Percentiles rank a stretch among this genome's conserved stretches.
Evolutionary conservation across 2,329 filamentous ascomycete species (phyloP).

Genomic region (Diaporthe caulivora): DNA sequence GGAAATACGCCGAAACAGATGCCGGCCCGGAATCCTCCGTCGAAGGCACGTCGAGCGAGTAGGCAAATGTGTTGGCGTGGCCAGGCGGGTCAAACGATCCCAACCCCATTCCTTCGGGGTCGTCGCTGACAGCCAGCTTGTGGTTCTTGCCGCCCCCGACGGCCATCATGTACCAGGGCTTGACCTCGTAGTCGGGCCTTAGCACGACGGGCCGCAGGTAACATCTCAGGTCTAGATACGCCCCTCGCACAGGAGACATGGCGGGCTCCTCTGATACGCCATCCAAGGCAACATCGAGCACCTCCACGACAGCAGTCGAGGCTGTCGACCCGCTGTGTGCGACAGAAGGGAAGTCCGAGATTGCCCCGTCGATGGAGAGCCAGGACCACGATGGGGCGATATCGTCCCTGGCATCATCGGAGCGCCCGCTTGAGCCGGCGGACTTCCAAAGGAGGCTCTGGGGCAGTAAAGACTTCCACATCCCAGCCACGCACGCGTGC

Average conservation of each 20-base stretch:
- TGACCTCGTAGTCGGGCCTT: background rate
- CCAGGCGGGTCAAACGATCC: background rate
- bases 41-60: background rate
- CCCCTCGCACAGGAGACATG: background rate
- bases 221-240: background rate
- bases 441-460: conserved; percentile 10
- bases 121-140: background rate
- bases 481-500: background rate
- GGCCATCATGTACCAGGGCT: conserved; percentile 16
- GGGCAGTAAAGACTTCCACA: background rate
- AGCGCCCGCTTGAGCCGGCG: background rate
- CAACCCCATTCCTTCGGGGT: background rate
- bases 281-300: no score
- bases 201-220: conserved; percentile 7
- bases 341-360: background rate
- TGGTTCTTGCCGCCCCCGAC: conserved; percentile 3
- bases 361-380: conserved; percentile 5
- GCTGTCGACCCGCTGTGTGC: background rate
- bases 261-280: background rate
- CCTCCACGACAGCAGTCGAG: background rate
- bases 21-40: background rate
- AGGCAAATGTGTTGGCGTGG: background rate
- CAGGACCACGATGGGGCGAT: conserved; percentile 12
- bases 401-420: background rate
- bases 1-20: background rate